A percentile compares a stretch with the other conserved stretches of the same genome.
Evolutionary conservation across 2,329 filamentous ascomycete genomes (phyloP).

Genomic region (Incumbomyces delicatus): DNA sequence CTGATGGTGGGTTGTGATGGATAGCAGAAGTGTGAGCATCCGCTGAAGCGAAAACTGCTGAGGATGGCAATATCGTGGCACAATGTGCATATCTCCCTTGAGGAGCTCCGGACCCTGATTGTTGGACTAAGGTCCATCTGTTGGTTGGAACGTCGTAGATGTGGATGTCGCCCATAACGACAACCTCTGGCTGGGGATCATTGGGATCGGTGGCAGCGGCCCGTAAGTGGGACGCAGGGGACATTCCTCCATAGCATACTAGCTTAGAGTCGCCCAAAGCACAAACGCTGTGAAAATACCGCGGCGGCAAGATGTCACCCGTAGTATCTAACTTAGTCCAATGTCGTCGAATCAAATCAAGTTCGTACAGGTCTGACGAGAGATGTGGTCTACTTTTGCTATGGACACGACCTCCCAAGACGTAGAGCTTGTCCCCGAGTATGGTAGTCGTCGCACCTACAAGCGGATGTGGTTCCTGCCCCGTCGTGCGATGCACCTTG

Average conservation of each 20-base stretch:
- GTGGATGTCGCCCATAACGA: conserved; percentile 96
- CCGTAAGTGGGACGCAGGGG: conserved; percentile 46
- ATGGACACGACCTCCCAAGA: conserved; percentile 84
- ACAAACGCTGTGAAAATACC: conserved; percentile 97
- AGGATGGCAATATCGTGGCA: conserved; percentile 81
- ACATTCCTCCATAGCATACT: conserved; percentile 98
- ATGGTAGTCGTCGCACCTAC: conserved; percentile 95
- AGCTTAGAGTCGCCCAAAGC: conserved; percentile 87
- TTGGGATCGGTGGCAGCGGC: conserved; percentile 25
- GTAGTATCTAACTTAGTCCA: conserved; percentile 82
- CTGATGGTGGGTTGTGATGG: conserved; percentile 74
- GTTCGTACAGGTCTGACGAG: conserved; percentile 83
- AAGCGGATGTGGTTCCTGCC: conserved; percentile 77
- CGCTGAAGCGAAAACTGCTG: conserved; percentile 74
- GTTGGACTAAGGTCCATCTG: conserved; percentile 72
- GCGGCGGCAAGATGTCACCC: conserved; percentile 78
- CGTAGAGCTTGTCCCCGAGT: conserved; percentile 88
- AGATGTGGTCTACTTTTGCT: conserved; percentile 75
- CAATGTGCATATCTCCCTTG: conserved; percentile 96
- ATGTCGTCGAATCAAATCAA: conserved; percentile 81
- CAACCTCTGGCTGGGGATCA: conserved; percentile 72
- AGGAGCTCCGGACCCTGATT: conserved; percentile 60
- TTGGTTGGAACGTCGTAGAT: conserved; percentile 79
- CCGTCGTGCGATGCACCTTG: conserved; percentile 71
- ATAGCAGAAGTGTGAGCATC: conserved; percentile 77